Percentiles rank a stretch among this genome's conserved stretches.
These are phyloP conservation scores for Cyanidioschyzon merolae DNA, from an alignment of 23 red algal genomes.

Conservation along the genomic window DNA sequence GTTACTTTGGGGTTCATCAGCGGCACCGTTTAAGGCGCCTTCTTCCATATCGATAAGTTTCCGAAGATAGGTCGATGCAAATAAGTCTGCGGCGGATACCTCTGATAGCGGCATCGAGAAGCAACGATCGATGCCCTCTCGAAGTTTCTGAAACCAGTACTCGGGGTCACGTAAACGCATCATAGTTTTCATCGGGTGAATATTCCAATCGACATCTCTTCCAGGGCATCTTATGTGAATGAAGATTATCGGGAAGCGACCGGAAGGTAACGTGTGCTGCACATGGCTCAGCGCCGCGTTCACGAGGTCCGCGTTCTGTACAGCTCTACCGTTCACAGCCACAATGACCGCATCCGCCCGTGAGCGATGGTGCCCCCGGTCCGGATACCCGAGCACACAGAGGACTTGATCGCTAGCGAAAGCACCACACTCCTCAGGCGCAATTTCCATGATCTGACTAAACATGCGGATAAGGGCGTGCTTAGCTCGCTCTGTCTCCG, in stretches of 20 bases:
- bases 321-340: conserved; percentile 42
- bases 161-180: conserved; percentile 31
- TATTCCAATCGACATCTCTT: conserved; percentile 48
- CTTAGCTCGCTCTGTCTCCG: neutral
- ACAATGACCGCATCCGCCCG: conserved; percentile 22
- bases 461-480: neutral
- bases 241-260: conserved; percentile 39
- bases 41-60: neutral
- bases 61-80: neutral
- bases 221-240: conserved; percentile 15
- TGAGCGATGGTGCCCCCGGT: conserved; percentile 11
- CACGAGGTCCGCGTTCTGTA: conserved; percentile 15
- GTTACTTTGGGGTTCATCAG: neutral
- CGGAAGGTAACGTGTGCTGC: conserved; percentile 4
- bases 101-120: neutral
- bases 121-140: neutral
- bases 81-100: neutral
- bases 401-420: conserved; percentile 19
- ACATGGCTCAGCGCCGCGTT: conserved; percentile 10
- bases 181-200: conserved; percentile 36
- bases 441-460: neutral
- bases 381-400: conserved; percentile 19
- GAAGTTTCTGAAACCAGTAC: neutral
- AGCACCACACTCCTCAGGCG: conserved; percentile 14
- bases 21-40: neutral